A percentile compares a stretch with the other conserved stretches of the same genome.
phyloP scores from a whole-genome alignment of 345 rosid genomes.

The Populus alba region DNA sequence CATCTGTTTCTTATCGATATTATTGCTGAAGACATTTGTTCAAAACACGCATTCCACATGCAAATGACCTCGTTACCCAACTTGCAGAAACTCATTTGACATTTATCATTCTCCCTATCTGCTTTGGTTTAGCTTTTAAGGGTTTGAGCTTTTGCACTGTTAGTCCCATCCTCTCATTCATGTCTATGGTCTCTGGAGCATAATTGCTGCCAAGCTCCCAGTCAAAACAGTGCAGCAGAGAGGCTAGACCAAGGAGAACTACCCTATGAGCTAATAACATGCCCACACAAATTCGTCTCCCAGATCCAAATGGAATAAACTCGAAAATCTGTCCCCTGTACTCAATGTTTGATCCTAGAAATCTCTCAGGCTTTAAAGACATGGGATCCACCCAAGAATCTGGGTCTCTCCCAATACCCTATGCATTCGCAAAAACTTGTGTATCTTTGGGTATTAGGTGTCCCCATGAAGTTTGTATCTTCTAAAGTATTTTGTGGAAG shows the following conservation, averaged over 20 bases:
- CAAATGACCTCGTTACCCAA: neutral
- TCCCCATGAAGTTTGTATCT: slow-evolving; percentile 17
- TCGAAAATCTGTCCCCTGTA: slow-evolving; percentile 15
- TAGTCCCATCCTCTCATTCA: slow-evolving; percentile 7
- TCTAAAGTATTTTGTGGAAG: slow-evolving; percentile 4
- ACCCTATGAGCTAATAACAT: slow-evolving; percentile 11
- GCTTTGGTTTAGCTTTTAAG: slow-evolving; percentile 12
- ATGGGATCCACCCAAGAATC: slow-evolving; percentile 18
- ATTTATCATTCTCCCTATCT: neutral
- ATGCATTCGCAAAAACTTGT: slow-evolving; percentile 13
- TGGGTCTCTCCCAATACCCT: slow-evolving; percentile 25
- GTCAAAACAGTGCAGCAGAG: slow-evolving; percentile 18
- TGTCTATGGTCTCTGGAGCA: neutral
- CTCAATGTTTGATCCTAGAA: slow-evolving; percentile 14
- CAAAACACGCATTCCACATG: neutral
- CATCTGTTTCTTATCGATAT: neutral
- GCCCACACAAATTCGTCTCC: slow-evolving; percentile 19
- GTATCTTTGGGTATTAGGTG: slow-evolving; percentile 10
- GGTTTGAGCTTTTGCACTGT: slow-evolving; percentile 9
- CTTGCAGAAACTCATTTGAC: neutral
- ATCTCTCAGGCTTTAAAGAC: slow-evolving; percentile 18
- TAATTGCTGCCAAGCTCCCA: slow-evolving; percentile 10
- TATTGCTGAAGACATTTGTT: too few relatives aligned
- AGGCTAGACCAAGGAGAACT: slow-evolving; percentile 11
- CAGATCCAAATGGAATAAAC: slow-evolving; percentile 19